These are phyloP conservation scores for Ogataea degrootiae DNA, from an alignment of 805 yeast species.

Conservation along the genomic window DNA sequence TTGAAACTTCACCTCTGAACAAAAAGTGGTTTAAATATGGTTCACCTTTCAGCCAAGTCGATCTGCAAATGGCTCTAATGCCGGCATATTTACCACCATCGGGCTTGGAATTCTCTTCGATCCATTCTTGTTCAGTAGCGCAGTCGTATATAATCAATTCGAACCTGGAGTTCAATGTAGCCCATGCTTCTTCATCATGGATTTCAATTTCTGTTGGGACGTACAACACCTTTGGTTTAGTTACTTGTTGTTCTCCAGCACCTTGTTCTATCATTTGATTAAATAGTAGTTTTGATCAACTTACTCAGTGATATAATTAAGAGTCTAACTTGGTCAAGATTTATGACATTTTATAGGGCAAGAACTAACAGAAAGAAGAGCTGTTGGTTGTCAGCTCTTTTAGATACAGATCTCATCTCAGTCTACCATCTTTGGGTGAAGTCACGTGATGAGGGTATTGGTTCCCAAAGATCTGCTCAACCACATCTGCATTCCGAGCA, in stretches of 20 bases:
- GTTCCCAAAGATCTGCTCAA: too few relatives aligned
- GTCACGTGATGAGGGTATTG: too few relatives aligned
- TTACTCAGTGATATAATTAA: not conserved
- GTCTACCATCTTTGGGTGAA: too few relatives aligned
- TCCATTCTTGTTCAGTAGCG: conserved; percentile 31
- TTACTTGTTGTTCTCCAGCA: not conserved
- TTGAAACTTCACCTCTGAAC: conserved; percentile 31
- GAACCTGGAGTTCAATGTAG: conserved; percentile 30
- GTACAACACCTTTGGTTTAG: conserved; percentile 32
- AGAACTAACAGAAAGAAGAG: too few relatives aligned
- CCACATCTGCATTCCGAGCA: too few relatives aligned
- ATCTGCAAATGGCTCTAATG: conserved; percentile 34
- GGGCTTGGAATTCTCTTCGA: conserved; percentile 31
- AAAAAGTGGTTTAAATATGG: conserved; percentile 35
- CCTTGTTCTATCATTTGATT: not conserved
- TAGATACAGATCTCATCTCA: too few relatives aligned
- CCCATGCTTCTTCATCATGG: conserved; percentile 36
- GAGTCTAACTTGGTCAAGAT: too few relatives aligned
- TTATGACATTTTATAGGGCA: too few relatives aligned
- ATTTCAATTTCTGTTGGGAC: conserved; percentile 34
- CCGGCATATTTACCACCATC: conserved; percentile 34
- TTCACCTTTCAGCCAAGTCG: conserved; percentile 35
- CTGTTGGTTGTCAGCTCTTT: too few relatives aligned
- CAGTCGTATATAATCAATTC: conserved; percentile 32
- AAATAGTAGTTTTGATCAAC: not conserved